Evolutionary conservation across 2,329 filamentous ascomycete species (phyloP).

Genomic region (Penicillium occitanis): DNA sequence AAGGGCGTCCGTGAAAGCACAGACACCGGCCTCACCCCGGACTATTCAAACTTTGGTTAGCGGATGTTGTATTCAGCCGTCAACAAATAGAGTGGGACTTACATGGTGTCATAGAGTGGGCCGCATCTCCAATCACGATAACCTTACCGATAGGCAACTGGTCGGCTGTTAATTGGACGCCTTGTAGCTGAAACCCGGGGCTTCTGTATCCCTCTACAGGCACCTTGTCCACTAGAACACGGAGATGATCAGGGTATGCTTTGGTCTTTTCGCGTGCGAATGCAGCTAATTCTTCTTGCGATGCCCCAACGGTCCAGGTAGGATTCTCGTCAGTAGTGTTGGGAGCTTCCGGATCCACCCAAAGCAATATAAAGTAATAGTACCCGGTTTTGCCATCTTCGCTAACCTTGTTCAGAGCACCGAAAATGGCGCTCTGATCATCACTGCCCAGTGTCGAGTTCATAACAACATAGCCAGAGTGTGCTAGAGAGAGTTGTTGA

Average conservation of each 20-base stretch:
- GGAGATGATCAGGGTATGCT: neutral
- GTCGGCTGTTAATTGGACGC: neutral
- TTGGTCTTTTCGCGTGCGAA: neutral
- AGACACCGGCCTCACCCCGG: neutral
- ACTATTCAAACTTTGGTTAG: constrained; percentile 24
- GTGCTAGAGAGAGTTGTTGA: no score
- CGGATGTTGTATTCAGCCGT: neutral
- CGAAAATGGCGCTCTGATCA: no score
- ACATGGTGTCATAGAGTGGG: neutral
- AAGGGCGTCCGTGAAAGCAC: neutral
- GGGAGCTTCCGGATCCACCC: no score
- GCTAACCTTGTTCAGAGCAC: no score
- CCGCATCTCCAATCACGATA: neutral
- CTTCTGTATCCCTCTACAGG: neutral
- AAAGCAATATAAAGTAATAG: no score
- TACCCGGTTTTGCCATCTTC: no score
- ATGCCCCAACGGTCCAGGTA: neutral
- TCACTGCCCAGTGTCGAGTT: no score
- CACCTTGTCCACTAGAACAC: neutral
- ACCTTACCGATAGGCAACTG: neutral
- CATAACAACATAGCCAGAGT: no score
- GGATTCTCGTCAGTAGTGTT: neutral
- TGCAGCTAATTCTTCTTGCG: neutral
- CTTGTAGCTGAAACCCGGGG: neutral
- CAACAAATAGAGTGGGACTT: neutral